Conservation (phyloP, 2,329 filamentous ascomycete genomes). For the Lachnellula cervina region DNA sequence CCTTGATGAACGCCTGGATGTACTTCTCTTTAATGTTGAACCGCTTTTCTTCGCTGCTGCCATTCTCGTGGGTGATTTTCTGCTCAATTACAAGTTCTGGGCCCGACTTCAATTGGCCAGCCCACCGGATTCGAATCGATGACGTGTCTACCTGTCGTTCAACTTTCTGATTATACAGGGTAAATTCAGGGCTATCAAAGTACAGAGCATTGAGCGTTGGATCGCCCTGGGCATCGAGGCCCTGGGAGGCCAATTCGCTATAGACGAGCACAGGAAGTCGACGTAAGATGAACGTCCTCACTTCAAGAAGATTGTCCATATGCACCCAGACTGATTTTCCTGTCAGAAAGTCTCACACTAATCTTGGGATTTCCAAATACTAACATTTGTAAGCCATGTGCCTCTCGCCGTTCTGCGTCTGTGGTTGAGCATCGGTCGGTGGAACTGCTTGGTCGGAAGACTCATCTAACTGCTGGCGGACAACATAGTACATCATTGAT, state of each 20-base stretch:
- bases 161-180: conserved; percentile 82
- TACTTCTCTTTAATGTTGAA: conserved; percentile 94
- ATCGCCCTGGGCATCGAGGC: conserved; percentile 73
- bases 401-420: conserved; percentile 60
- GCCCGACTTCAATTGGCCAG: conserved; percentile 72
- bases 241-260: conserved; percentile 79
- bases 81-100: conserved; percentile 85
- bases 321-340: conserved; percentile 76
- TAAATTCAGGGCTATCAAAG: conserved; percentile 84
- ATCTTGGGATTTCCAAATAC: conserved; percentile 26
- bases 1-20: conserved; percentile 78
- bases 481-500: conserved; percentile 93
- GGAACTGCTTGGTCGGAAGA: conserved; percentile 36
- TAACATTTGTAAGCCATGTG: conserved; percentile 85
- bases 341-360: conserved; percentile 28
- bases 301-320: conserved; percentile 88
- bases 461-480: conserved; percentile 75
- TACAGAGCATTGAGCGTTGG: conserved; percentile 94
- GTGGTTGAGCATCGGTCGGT: conserved; percentile 39
- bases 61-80: conserved; percentile 75
- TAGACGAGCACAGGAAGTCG: conserved; percentile 89
- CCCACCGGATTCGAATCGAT: conserved; percentile 86
- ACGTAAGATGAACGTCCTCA: conserved; percentile 92
- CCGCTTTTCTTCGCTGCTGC: conserved; percentile 71
- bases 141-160: conserved; percentile 69